Evolutionary conservation across 2,329 filamentous ascomycete genomes (phyloP).

Genomic region (Cryphonectria carpinicola): DNA sequence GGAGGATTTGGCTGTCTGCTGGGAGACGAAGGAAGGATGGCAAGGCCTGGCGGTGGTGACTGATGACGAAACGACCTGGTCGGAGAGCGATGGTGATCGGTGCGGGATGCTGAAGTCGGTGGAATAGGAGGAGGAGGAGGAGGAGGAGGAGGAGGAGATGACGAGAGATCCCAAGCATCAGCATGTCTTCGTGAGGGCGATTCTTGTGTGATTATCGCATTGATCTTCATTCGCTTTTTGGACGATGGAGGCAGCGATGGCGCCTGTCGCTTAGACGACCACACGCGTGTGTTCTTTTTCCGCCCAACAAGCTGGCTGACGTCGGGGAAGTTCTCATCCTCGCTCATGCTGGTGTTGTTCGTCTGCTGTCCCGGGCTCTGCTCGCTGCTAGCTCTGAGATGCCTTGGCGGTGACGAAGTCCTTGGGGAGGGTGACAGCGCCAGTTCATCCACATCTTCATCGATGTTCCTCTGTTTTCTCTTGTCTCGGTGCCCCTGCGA

Average conservation of each 20-base stretch:
- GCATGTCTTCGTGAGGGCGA: not conserved
- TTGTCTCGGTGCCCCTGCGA: conserved; percentile 37
- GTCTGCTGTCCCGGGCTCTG: conserved; percentile 36
- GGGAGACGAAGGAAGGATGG: not conserved
- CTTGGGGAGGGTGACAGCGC: conserved; percentile 37
- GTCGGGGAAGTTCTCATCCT: conserved; percentile 39
- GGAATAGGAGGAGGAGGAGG: conserved; percentile 14
- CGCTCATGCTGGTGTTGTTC: conserved; percentile 38
- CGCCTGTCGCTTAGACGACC: conserved; percentile 31
- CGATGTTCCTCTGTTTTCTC: conserved; percentile 40
- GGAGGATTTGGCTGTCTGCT: not conserved
- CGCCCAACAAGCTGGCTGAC: conserved; percentile 32
- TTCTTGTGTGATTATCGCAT: not conserved
- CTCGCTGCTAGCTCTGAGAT: conserved; percentile 36
- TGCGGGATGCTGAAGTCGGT: conserved; percentile 1
- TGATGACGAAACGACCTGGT: not conserved
- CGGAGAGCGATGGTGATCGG: not conserved
- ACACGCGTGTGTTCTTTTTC: conserved; percentile 25
- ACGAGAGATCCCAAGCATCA: conserved; percentile 20
- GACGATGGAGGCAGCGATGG: conserved; percentile 31
- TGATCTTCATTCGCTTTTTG: conserved; percentile 34
- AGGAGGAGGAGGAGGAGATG: conserved; percentile 18
- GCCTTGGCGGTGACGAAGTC: conserved; percentile 34
- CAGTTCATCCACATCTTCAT: conserved; percentile 34
- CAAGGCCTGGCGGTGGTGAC: not conserved